Conservation (phyloP, 306 rosid species). For the Ceratonia siliqua region DNA sequence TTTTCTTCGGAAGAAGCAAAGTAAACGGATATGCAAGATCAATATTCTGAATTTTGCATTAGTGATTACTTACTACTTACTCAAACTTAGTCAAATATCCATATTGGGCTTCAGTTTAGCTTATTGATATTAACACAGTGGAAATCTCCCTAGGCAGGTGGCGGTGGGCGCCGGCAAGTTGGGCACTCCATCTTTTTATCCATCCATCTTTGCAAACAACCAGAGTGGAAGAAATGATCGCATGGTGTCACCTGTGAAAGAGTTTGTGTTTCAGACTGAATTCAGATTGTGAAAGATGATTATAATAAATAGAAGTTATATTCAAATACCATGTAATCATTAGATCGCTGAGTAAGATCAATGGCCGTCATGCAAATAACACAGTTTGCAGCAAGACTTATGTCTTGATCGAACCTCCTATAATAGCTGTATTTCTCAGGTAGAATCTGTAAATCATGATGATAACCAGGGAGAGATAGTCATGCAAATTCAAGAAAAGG, state of each 20-base stretch:
- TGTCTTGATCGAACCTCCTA: slow-evolving; percentile 67
- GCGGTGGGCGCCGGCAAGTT: slow-evolving; percentile 92
- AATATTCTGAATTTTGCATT: neutral
- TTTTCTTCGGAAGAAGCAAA: neutral
- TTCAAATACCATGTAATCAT: slow-evolving; percentile 82
- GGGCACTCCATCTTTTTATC: slow-evolving; percentile 99
- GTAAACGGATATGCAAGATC: neutral
- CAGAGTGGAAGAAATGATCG: slow-evolving; percentile 96
- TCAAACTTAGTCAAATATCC: slow-evolving; percentile 10
- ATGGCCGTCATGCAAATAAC: slow-evolving; percentile 96
- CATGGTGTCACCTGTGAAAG: slow-evolving; percentile 86
- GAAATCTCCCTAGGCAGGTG: slow-evolving; percentile 67
- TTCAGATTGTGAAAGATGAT: slow-evolving; percentile 28
- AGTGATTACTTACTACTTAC: neutral
- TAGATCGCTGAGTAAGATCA: slow-evolving; percentile 64
- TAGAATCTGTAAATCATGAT: slow-evolving; percentile 63
- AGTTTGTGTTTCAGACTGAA: slow-evolving; percentile 29
- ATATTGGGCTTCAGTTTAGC: neutral
- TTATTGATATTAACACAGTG: slow-evolving; percentile 44
- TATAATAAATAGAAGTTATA: neutral
- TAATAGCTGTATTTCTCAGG: slow-evolving; percentile 94
- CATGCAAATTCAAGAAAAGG: slow-evolving; percentile 1
- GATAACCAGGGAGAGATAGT: slow-evolving; percentile 25
- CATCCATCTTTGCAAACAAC: slow-evolving; percentile 99
- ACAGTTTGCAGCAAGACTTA: slow-evolving; percentile 72